These are phyloP conservation scores for Cladosporium sp. DNA, from an alignment of 2,329 filamentous ascomycete genomes.

Conservation along the genomic window DNA sequence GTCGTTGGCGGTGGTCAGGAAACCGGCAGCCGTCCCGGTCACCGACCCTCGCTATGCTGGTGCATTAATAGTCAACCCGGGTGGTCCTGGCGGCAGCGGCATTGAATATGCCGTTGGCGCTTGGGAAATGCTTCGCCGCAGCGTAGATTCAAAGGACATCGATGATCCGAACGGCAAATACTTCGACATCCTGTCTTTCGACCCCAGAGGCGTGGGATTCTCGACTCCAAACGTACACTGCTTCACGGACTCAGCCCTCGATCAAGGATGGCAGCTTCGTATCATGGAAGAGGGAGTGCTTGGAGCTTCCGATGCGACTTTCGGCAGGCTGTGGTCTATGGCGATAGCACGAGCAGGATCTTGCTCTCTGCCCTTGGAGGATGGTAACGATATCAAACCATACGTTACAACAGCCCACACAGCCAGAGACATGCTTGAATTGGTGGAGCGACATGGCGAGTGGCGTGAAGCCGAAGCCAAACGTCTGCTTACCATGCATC, in stretches of 20 bases:
- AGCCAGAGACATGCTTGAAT: conserved; percentile 47
- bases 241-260: conserved; percentile 28
- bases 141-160: conserved; percentile 16
- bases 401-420: conserved; percentile 46
- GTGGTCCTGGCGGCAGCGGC: conserved; percentile 42
- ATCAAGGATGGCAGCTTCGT: conserved; percentile 36
- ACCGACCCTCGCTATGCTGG: conserved; percentile 41
- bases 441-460: conserved; percentile 40
- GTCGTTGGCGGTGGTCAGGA: conserved; percentile 43
- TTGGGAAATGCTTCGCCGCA: conserved; percentile 20
- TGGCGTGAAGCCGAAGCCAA: conserved; percentile 28
- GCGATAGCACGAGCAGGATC: conserved; percentile 30
- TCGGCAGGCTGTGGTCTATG: conserved; percentile 41
- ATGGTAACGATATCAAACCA: conserved; percentile 36
- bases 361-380: conserved; percentile 24
- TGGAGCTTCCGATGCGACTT: conserved; percentile 35
- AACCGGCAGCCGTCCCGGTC: conserved; percentile 40
- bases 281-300: conserved; percentile 33
- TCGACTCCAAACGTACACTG: conserved; percentile 34
- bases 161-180: conserved; percentile 29
- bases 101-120: conserved; percentile 26
- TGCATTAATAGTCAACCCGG: conserved; percentile 41
- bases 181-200: conserved; percentile 44
- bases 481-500: background rate
- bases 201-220: conserved; percentile 39